A percentile compares a stretch with the other conserved stretches of the same genome.
Evolutionary conservation across 768 basidiomycete genomes (phyloP).

Genomic region (Phylloporus arenicola): DNA sequence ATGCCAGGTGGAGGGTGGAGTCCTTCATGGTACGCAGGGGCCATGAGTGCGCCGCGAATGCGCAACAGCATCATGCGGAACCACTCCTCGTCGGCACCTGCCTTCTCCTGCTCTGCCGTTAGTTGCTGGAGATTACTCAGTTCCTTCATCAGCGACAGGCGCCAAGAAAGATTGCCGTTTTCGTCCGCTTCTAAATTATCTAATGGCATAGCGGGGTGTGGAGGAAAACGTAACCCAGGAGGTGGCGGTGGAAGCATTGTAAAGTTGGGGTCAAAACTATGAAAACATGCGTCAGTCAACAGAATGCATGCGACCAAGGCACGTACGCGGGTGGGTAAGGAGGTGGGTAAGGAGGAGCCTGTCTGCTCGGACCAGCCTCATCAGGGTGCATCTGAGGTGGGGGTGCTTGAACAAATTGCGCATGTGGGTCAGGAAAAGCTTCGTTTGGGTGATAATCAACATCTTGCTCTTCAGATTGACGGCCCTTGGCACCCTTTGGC

Average conservation of each 20-base stretch:
- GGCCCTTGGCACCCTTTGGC: constrained; percentile 49
- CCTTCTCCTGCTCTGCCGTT: constrained; percentile 79
- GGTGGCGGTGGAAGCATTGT: constrained; percentile 51
- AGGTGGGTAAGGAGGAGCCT: constrained; percentile 55
- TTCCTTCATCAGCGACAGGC: constrained; percentile 75
- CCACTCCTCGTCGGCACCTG: constrained; percentile 78
- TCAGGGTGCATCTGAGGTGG: constrained; percentile 51
- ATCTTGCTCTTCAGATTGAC: constrained; percentile 54
- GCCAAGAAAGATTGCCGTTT: constrained; percentile 77
- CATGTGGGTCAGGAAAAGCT: constrained; percentile 51
- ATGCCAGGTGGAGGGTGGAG: constrained; percentile 35
- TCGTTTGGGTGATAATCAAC: constrained; percentile 60
- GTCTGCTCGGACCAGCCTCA: constrained; percentile 56
- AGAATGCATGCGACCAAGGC: not conserved
- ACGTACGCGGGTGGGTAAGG: constrained; percentile 53
- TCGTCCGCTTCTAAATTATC: constrained; percentile 75
- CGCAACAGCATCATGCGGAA: constrained; percentile 80
- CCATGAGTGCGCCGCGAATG: constrained; percentile 70
- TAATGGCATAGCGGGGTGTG: constrained; percentile 52
- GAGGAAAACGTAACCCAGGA: constrained; percentile 58
- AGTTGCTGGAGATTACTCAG: constrained; percentile 67
- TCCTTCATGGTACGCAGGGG: constrained; percentile 34
- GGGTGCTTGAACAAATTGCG: constrained; percentile 48
- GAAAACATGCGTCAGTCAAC: constrained; percentile 10
- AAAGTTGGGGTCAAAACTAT: constrained; percentile 71